Base-by-base conservation (phyloP, 306 rosid species). In the Malus asiatica region DNA sequence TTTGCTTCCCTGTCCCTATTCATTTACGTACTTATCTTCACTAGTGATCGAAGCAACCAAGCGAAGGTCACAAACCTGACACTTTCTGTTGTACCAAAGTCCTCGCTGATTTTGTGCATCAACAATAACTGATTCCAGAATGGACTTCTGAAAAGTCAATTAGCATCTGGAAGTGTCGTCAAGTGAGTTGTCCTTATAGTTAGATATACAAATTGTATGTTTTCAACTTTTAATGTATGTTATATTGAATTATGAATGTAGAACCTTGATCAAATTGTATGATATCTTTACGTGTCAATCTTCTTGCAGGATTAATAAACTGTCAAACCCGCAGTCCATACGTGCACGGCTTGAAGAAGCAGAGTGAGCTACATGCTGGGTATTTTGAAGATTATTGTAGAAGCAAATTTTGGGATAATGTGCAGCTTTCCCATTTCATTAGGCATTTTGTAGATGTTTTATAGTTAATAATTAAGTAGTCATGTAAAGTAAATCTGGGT, bases 81-180 rank as follows among this genome's bases (percentile, higher is more conserved):
- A 1, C 23, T 23, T 23, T 23, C 23, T 23, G 23, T 23, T 23
- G 23, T 23, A 23, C 23, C 23, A 23, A 23, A 23, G 23, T 23
- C 23, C 23, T 23, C 23, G 23, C 23, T 23, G 23, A 23, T 23
- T 23, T 23, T 23, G 23, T 23, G 23, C 23, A 23, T 23, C 23
- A 23, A 23, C 23, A 23, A 23, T 23, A n/a, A 83, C 71, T 95
- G 70, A 90, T 68, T 62, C 99, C 98, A 0, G 96, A 89, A 16
- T 95, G 98, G 97, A 95, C 92, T 80, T 95, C 89, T 38, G 91
- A 89, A 76, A 89, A 88, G 80, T 23, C 2, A 38, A 38, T 38
- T 52, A 62, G 69, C 84, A 77, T 81, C 83, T 10, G 88, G 90
- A 70, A 96, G 90, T 15, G 6, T 33, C 15, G 11, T 88, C 32